phyloP scores from a whole-genome alignment of 2,329 filamentous ascomycete genomes.

The Colletotrichum paranaense region DNA sequence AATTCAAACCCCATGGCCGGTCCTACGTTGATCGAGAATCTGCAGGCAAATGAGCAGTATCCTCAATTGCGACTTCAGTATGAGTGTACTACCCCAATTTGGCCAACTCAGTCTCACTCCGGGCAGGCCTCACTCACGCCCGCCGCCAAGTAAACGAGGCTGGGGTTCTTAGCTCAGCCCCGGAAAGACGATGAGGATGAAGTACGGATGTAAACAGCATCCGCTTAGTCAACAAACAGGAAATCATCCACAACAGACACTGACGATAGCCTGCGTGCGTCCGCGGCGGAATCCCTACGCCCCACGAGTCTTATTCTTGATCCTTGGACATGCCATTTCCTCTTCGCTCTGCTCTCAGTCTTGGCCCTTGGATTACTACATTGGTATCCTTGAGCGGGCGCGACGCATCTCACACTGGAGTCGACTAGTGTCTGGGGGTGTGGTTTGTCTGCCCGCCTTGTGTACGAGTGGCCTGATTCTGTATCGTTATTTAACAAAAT shows the following conservation, averaged over 20 bases:
- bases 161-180: not conserved
- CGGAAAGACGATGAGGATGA: not conserved
- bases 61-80: not conserved
- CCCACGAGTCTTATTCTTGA: not conserved
- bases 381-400: conserved; percentile 1
- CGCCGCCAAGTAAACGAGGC: not conserved
- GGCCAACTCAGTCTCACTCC: not conserved
- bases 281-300: not conserved
- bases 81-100: not conserved
- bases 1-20: not conserved
- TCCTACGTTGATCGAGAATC: not conserved
- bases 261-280: not conserved
- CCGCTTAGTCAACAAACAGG: not conserved
- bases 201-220: not conserved
- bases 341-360: not conserved
- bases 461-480: conserved; percentile 19
- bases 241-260: not conserved
- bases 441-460: conserved; percentile 1
- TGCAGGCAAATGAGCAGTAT: not conserved
- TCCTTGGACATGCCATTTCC: conserved; percentile 12
- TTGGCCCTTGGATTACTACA: not conserved
- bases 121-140: not conserved
- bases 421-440: conserved; percentile 7
- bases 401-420: not conserved
- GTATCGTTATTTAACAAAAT: not conserved